phyloP scores from a whole-genome alignment of 495 filamentous ascomycete genomes.

The Cairneyella variabilis region DNA sequence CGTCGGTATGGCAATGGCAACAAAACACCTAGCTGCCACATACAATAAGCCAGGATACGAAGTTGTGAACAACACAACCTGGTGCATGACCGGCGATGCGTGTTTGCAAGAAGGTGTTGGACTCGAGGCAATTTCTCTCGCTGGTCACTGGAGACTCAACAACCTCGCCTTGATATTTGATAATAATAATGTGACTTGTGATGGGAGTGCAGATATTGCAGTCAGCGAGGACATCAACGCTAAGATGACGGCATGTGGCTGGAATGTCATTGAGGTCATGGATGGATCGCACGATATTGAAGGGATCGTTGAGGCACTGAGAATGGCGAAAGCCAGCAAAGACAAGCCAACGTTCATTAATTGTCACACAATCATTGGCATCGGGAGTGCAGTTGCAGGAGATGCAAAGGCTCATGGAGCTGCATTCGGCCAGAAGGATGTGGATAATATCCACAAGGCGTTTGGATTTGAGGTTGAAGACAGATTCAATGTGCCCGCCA shows the following conservation, averaged over 20 bases:
- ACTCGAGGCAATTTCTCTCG: slow-evolving; percentile 50
- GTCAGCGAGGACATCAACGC: slow-evolving; percentile 56
- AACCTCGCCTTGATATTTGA: slow-evolving; percentile 56
- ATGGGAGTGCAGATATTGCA: slow-evolving; percentile 51
- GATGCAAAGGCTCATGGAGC: slow-evolving; percentile 48
- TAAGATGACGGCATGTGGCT: slow-evolving; percentile 56
- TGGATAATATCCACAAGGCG: slow-evolving; percentile 44
- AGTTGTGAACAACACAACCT: slow-evolving; percentile 47
- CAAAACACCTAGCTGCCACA: slow-evolving; percentile 49
- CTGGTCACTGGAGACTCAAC: slow-evolving; percentile 50
- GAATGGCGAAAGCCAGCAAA: slow-evolving; percentile 36
- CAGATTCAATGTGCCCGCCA: slow-evolving; percentile 42
- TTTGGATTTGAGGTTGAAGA: slow-evolving; percentile 43
- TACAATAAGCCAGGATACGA: slow-evolving; percentile 50
- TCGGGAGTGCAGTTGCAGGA: slow-evolving; percentile 47
- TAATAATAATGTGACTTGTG: slow-evolving; percentile 58
- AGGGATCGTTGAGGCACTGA: slow-evolving; percentile 45
- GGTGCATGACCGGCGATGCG: slow-evolving; percentile 56
- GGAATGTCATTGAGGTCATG: slow-evolving; percentile 52
- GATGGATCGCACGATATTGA: slow-evolving; percentile 52
- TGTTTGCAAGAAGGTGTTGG: slow-evolving; percentile 59
- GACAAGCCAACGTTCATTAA: slow-evolving; percentile 58
- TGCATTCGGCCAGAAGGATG: slow-evolving; percentile 40
- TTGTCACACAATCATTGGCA: slow-evolving; percentile 52
- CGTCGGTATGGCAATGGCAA: slow-evolving; percentile 55